Base-by-base conservation (phyloP, 441 rosid genomes). In the Hura crepitans region DNA sequence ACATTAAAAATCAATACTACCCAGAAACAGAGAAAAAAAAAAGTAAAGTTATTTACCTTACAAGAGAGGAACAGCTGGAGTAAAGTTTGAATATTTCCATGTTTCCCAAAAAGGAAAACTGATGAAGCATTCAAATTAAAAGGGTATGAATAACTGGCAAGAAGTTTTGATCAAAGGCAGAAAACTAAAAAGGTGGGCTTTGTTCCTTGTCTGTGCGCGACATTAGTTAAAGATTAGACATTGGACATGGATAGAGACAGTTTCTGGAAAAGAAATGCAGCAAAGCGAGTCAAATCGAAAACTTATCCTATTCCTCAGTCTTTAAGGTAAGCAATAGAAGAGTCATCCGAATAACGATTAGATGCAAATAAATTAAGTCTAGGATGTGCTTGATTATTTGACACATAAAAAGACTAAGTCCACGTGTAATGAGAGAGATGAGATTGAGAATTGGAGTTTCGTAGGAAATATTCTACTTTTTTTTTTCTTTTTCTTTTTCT, bases 61-160 rank as follows among this genome's bases (percentile, higher is more conserved):
- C 53, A 74, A 39, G 59, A 51, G 45, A 65, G 53, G 43, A 53
- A 61, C 62, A 70, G 55, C 39, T 7, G 33, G 15, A 33, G 58
- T 66, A 33, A 60, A 68, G 71, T 71, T 66, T 6, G 66, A 71
- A 76, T 13, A 47, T 73, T 55, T 51, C 66, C 76, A 61, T 56
- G 75, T 69, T 56, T 47, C 72, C 42, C 31, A 1, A 14, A 50
- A 65, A 46, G 54, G 61, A 72, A 57, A 47, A 62, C 37, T 46
- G 66, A 62, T 20, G 28, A 69, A 70, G 57, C 22, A 0, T 8
- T 51, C 63, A 58, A 12, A 20, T 31, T 20, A 2, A 45, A 35
- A 53, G 14, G 10, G 49, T 66, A 22, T 20, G 27, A 31, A 1
- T 65, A 49, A 10, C 55, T 9, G 9, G 12, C 25, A 47, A 28